phyloP scores from a whole-genome alignment of 306 rosid genomes.

The Casuarina equisetifolia region DNA sequence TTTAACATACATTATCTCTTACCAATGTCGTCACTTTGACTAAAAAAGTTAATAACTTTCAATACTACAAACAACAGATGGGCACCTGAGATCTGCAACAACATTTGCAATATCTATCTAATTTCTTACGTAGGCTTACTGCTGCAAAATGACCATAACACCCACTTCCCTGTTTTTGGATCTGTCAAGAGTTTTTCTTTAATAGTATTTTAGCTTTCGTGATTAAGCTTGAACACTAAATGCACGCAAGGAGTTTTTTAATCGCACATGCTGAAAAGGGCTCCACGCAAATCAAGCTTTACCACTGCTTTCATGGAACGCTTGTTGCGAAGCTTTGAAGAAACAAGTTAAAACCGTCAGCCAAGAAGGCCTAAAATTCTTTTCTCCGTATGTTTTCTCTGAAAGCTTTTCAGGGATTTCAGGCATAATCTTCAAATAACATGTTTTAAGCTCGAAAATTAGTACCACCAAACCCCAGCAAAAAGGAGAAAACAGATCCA shows the following conservation, averaged over 20 bases:
- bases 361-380: background rate
- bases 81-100: background rate
- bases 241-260: background rate
- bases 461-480: too few species aligned
- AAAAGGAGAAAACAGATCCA: too few species aligned
- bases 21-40: too few species aligned
- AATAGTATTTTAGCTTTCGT: background rate
- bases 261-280: background rate
- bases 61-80: background rate
- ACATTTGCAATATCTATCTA: too few species aligned
- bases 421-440: too few species aligned
- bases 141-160: too few species aligned
- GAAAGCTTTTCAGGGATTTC: too few species aligned
- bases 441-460: too few species aligned
- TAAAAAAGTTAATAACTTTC: too few species aligned
- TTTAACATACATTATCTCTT: too few species aligned
- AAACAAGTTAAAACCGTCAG: background rate
- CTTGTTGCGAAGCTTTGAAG: slow-evolving; percentile 8
- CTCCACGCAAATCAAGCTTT: background rate
- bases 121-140: too few species aligned
- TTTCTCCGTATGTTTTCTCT: background rate
- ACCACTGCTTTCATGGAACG: background rate
- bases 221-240: slow-evolving; percentile 1
- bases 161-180: too few species aligned
- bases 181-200: background rate